Evolutionary conservation across 179 eudicot species (phyloP), one percentile per base, ranked within the genome.

Genomic region (Corrigiola litoralis): DNA sequence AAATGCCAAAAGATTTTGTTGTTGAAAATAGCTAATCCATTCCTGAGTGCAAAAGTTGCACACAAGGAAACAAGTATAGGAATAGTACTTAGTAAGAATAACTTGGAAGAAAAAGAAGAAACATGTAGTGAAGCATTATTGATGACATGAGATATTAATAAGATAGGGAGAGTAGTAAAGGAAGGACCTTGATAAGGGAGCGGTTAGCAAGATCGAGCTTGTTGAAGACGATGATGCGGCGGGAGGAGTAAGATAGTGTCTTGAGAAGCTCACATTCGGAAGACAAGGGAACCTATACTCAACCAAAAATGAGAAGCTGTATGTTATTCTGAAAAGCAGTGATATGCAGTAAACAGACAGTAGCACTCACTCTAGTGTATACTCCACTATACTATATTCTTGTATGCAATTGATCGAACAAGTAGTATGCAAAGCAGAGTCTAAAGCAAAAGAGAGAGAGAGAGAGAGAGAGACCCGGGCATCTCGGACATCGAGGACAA

Each of bases 401-500:
- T n/a, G n/a, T n/a, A 3, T 12, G 5, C 62, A 54, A 33, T 60
- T 66, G 49, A 75, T 77, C 77, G 3, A 79, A 69, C 81, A 81
- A 1, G 2, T 61, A 46, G 56, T 33, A 31, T 18, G 48, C 75
- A 14, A 7, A 8, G 16, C 24, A 57, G 34, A 38, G 0, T 20
- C 28, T 5, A 28, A 8, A 29, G 42, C 4, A 14, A 56, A 17
- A 17, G 41, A 57, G n/a, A 29, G 2, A 23, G 21, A 21, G 25
- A 46, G 9, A 31, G 11, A 23, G 37, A 8, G 18, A 2, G 0
- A 8, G 74, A 87, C 98, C 82, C 98, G 77, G 27, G 98, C 92
- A 63, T 92, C 98, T 69, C 96, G 76, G 61, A 90, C 88, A 69
- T 87, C 95, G 25, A 90, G 61, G 41, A 92, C 83, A 49, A 90